Evolutionary conservation across 2,329 filamentous ascomycete genomes (phyloP), one percentile per base, ranked within the genome.

Genomic region (Cercospora brassicicola): DNA sequence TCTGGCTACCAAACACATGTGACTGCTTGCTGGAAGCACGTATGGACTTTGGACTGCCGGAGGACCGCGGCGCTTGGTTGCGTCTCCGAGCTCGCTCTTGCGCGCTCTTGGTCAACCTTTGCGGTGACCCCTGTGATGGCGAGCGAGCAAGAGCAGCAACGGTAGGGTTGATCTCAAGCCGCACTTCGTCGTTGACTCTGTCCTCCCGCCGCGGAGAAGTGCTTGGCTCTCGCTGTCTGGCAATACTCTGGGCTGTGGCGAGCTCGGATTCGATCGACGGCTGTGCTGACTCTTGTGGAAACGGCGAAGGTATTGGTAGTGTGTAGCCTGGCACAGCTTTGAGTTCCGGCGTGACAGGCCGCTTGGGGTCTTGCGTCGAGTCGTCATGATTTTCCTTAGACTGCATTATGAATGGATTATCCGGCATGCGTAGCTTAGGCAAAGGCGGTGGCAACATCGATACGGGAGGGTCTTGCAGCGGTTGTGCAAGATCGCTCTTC

Each of bases 261-360:
- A 31, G 18, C 10, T 13, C 26, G 18, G 23, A 26, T 30, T 57
- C 55, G 9, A 71, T 57, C 2, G 62, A 65, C 26, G 45, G 20
- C 45, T 64, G 64, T 30, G 55, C 28, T 20, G 63, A 31, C n/a
- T 72, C 70, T 1, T 64, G 67, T 28, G 77, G 76, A 59, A 78
- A 78, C 1, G 78, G 77, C 15, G 78, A 79, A 4, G 77, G 77
- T n/a, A 79, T 62, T 33, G 78, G 76, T 15, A 79, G 60, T 10
- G 66, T 71, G 10, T 73, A 73, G 10, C 73, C 73, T 18, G 74
- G 66, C 9, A 78, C 72, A 28, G 78, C 75, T 18, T 71, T 69
- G 13, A 79, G 67, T 45, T 75, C 69, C 7, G 78, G 78, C 6
- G 77, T 79, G 15, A 55, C 61, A 4, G 77, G 78, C 18, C 72